Evolutionary conservation across 2,329 filamentous ascomycete species (phyloP), one percentile per base, ranked within the genome.

Genomic region (Hypoxylon sp.): DNA sequence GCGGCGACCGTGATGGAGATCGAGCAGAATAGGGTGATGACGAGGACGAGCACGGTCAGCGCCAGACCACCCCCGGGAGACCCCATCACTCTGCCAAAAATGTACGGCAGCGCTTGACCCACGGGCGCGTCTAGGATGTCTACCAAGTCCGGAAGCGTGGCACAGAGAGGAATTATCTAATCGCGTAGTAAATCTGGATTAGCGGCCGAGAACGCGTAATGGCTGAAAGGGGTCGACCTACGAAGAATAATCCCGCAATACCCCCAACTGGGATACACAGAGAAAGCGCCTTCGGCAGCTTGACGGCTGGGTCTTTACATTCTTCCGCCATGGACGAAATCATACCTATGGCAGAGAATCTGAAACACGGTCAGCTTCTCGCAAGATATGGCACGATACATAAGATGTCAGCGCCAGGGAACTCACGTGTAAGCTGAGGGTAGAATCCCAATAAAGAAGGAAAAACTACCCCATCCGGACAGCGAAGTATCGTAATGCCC

Each of bases 1-100:
- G 85, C 79, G 3, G 86, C 83, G 7, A 87, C 86, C 3, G 85
- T 86, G 66, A 87, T 86, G 15, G 83, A 84, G 30, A 87, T 82
- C 40, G 80, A 81, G 63, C 81, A 84, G 63, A 83, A 77, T 32
- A 84, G 65, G 12, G 78, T 81, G 45, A 84, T 77, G 25, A 83
- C 72, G 35, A 84, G 73, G 21, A 84, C 71, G 1, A 82, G 78
- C 2, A 81, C 62, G 12, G 76, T 75, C 4, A 84, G 69, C 7
- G 69, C 77, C 11, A 83, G 74, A 5, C 78, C 77, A 16, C 77
- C 79, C 7, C 72, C 78, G 1, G 75, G 66, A 7, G 74, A 76
- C 11, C 80, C 81, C 55, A 81, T 73, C 2, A 81, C 79, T 0
- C 68, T 68, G 20, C 72, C 72, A 32, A 81, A 76, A 59, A 84